Base-by-base conservation (phyloP, 2,329 filamentous ascomycete species). In the Calonectria fujianensis region DNA sequence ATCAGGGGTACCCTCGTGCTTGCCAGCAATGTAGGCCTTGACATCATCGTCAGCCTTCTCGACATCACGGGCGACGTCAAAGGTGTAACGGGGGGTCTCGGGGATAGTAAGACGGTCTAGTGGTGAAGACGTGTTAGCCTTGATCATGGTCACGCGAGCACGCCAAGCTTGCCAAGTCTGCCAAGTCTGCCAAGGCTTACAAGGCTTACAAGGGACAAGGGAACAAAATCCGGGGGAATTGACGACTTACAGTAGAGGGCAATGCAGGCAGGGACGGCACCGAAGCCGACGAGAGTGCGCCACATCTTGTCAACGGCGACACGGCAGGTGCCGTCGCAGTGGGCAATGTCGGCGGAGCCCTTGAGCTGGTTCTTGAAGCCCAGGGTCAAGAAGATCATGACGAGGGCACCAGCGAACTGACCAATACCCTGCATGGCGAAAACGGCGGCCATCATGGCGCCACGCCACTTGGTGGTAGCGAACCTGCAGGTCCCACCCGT, bases 341-440 rank as follows among this genome's bases (percentile, higher is more conserved):
- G 84, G 35, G 86, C 86, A 6, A 89, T 87, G 7, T 86, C 87
- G 35, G 87, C 82, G 18, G 91, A 90, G 1, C 85, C 85, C 65
- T 88, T 80, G 0, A 95, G 89, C 7, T 91, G 91, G 20, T 89
- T 86, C 84, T 92, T 94, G 88, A 95, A 96, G 63, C 93, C 93
- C 18, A 92, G 87, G 0, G 93, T 94, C 72, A 94, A 90, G 80
- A 96, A 94, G 61, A 97, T 88, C 83, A 95, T 93, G 76, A 97
- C 89, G 37, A 96, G 90, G 61, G 94, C 94, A 64, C 93, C 94
- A 32, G 88, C 89, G 70, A 97, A 92, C 85, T 97, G 95, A 27
- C 95, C 95, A 67, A 97, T 90, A 77, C 95, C 94, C 84, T 97
- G 95, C 94, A 96, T 96, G 78, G 94, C 94, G 81, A 97, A 97